Evolutionary conservation across 345 rosid genomes (phyloP).

Genomic region (Ceriops decandra): DNA sequence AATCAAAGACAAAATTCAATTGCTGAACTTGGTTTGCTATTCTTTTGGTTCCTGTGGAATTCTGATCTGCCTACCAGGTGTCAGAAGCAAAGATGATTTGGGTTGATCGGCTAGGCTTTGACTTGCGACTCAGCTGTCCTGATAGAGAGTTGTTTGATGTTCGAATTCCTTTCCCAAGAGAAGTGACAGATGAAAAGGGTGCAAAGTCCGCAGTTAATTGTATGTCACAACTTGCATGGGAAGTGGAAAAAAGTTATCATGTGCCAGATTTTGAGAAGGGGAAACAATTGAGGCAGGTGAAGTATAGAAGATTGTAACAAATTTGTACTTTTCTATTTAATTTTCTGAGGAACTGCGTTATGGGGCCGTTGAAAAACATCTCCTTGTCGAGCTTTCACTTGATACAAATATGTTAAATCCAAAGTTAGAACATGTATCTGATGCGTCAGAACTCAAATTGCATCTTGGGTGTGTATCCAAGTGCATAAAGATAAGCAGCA

Average conservation of each 20-base stretch:
- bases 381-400: no score
- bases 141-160: conserved; percentile 52
- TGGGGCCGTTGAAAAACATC: no score
- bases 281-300: conserved; percentile 56
- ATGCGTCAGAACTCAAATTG: conserved; percentile 14
- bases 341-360: no score
- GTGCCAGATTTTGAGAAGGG: conserved; percentile 57
- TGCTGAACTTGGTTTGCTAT: background rate
- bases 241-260: conserved; percentile 70
- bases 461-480: conserved; percentile 23
- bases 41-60: background rate
- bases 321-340: background rate
- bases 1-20: background rate
- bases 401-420: no score
- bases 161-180: conserved; percentile 81
- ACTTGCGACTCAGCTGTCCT: conserved; percentile 59
- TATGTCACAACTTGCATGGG: conserved; percentile 96
- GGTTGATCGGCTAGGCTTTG: conserved; percentile 87
- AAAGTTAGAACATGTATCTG: no score
- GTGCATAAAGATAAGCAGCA: conserved; percentile 21
- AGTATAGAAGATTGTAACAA: conserved; percentile 21
- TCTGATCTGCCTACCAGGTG: conserved; percentile 42
- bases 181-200: conserved; percentile 81
- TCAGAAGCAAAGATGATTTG: conserved; percentile 79
- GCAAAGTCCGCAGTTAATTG: conserved; percentile 87